A percentile compares a stretch with the other conserved stretches of the same genome.
phyloP scores from a whole-genome alignment of 108 stramenopile species.

The Fistulifera pelliculosa region DNA sequence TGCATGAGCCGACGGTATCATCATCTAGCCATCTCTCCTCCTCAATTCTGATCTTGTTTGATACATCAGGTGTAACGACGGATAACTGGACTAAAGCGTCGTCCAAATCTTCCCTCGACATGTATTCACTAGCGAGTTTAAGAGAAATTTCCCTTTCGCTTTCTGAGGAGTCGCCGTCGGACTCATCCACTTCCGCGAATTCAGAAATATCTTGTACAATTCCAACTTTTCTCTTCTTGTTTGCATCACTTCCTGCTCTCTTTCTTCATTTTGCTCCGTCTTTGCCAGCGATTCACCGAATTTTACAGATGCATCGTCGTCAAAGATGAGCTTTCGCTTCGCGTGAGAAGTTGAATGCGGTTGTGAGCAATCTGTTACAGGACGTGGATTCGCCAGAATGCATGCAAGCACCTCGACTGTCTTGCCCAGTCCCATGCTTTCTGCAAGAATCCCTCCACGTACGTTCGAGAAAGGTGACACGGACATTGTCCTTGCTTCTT shows the following conservation, averaged over 20 bases:
- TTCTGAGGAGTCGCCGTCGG: not conserved
- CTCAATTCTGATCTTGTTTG: not conserved
- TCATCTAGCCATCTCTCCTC: conserved; percentile 15
- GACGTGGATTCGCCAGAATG: conserved; percentile 41
- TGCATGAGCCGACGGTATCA: conserved; percentile 21
- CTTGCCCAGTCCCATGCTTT: conserved; percentile 61
- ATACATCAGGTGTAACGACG: conserved; percentile 4
- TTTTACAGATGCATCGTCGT: no score
- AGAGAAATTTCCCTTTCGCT: not conserved
- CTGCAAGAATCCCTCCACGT: conserved; percentile 55
- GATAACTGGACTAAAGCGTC: no score
- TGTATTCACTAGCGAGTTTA: not conserved
- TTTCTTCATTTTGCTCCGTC: not conserved
- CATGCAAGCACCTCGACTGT: conserved; percentile 52
- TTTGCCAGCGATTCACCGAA: not conserved
- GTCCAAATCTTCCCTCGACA: not conserved
- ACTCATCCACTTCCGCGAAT: not conserved
- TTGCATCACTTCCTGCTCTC: not conserved
- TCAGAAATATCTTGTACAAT: not conserved
- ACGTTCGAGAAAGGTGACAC: not conserved
- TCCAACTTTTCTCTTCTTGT: not conserved
- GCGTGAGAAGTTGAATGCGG: not conserved
- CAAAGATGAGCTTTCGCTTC: not conserved
- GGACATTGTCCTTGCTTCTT: conserved; percentile 19
- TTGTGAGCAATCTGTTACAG: not conserved